Base-by-base conservation (phyloP, 2,329 filamentous ascomycete genomes). In the Exutisphaerella laricina region DNA sequence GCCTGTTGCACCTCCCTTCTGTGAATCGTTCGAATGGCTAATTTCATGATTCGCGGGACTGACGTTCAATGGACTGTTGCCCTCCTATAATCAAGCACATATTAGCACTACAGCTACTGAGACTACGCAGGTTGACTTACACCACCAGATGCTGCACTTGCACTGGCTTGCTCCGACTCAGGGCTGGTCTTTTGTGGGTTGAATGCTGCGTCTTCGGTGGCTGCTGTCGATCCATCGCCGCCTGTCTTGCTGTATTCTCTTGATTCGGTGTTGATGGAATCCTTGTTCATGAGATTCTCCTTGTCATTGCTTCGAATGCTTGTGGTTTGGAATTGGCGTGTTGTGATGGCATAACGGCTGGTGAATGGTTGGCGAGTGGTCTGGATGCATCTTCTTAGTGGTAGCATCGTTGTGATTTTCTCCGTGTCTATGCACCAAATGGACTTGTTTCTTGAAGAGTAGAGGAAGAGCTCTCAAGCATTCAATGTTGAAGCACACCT, bases 221-320 rank as follows among this genome's bases (percentile, higher is more conserved):
- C 68, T 0, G 74, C 71, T 2, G 80, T 74, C 9, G 68, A 66
- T 31, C 80, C 69, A 52, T 80, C 85, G 0, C 77, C 78, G 3
- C 79, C 84, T 37, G 78, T 80, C 59, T 82, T 79, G 44, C 78
- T 78, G 65, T 82, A 78, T 60, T 94, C 85, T 41, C 74, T 78
- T 2, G 75, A 66, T 23, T 77, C 71, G 0, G 84, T 79, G 45
- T 83, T 77, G 23, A 94, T 72, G 2, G 73, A 72, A 50, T 82
- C 74, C 46, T 70, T 71, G 60, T 68, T 66, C 54, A 69, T 63
- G n/a, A 65, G 49, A 46, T 70, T 66, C 50, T 73, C 72, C 32
- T 59, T 57, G 2, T 67, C 56, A 33, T 53, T 56, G 4, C 54
- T 48, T 14, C 52, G 56, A 20, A 56, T 58, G 6, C 56, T 31